Conservation (phyloP, 163 green algal species). For the Coccomyxa subellipsoidea region DNA sequence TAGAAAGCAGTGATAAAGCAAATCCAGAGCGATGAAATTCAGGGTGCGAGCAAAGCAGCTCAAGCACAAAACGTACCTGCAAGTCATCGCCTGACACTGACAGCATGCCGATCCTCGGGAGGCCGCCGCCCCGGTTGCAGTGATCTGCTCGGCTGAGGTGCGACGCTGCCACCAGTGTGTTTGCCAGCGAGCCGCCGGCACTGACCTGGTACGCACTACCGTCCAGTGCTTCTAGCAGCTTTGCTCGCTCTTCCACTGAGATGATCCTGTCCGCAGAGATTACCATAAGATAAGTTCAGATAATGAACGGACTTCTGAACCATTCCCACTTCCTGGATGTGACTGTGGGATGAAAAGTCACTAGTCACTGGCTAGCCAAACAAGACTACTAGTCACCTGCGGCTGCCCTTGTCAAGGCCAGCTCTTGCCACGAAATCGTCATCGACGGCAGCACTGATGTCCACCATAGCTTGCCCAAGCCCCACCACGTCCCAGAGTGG, state of each 20-base stretch:
- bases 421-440: slow-evolving; percentile 42
- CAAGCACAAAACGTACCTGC: background rate
- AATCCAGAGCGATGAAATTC: background rate
- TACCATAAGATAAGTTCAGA: too few relatives aligned
- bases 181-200: slow-evolving; percentile 82
- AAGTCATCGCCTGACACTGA: background rate
- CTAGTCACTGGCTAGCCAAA: too few relatives aligned
- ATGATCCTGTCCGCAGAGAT: slow-evolving; percentile 76
- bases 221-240: slow-evolving; percentile 59
- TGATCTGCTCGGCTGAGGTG: slow-evolving; percentile 52
- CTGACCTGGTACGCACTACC: slow-evolving; percentile 58
- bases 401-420: slow-evolving; percentile 50
- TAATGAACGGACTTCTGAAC: too few relatives aligned
- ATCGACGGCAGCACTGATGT: slow-evolving; percentile 54
- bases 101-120: slow-evolving; percentile 2
- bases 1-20: background rate
- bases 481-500: slow-evolving; percentile 29
- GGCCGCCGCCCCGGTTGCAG: background rate
- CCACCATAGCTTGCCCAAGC: slow-evolving; percentile 64
- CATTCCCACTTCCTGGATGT: too few relatives aligned
- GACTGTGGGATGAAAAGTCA: too few relatives aligned
- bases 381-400: slow-evolving; percentile 28
- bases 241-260: slow-evolving; percentile 53
- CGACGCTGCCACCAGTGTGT: slow-evolving; percentile 82
- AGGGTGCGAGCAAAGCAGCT: background rate